Base-by-base conservation (phyloP, 768 basidiomycete genomes). In the Serendipita sp. region DNA sequence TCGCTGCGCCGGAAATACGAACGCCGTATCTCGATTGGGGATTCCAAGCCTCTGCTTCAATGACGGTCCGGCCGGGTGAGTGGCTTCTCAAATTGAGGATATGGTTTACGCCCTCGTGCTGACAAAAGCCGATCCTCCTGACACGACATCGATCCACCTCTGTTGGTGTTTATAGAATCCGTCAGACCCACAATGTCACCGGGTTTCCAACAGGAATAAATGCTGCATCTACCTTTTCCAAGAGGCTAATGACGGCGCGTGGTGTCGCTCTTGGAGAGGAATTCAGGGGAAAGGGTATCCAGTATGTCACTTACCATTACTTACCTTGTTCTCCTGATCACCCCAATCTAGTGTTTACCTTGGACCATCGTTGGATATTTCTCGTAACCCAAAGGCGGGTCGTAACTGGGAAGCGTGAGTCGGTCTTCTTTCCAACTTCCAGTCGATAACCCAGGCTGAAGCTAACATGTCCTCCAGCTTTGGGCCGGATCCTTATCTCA, bases 401-500 rank as follows among this genome's bases (percentile, higher is more conserved):
- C 34, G 67, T 10, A 52, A n/a, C 51, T 66, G 60, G 65, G 56
- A 65, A 36, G 63, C 65, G 30, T 70, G 68, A 63, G 70, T 70
- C 32, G 67, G 58, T 15, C 48, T 51, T 1, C n/a, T 3, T n/a
- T 18, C n/a, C 48, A 5, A 46, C 18, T 46, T 18, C 23, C 23
- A 23, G 23, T 2, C 23, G 23, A 23, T 23, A 23, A 23, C 23
- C 23, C 23, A 46, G 15, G 23, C 23, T 23, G 23, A 23, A 2
- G 10, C 32, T 11, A 54, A 54, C 10, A 32, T 54, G 16, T 54
- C 56, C 32, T 36, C 28, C 46, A 79, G 78, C 15, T 80, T 79
- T 65, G 79, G 80, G 10, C 75, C 76, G n/a, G 81, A 82, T 65
- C 80, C 81, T 3, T 83, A 77, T 68, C 74, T 82, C 11, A 75